Evolutionary conservation across 1,284 basidiomycete genomes (phyloP).

Genomic region (Apiotrichum laibachii): DNA sequence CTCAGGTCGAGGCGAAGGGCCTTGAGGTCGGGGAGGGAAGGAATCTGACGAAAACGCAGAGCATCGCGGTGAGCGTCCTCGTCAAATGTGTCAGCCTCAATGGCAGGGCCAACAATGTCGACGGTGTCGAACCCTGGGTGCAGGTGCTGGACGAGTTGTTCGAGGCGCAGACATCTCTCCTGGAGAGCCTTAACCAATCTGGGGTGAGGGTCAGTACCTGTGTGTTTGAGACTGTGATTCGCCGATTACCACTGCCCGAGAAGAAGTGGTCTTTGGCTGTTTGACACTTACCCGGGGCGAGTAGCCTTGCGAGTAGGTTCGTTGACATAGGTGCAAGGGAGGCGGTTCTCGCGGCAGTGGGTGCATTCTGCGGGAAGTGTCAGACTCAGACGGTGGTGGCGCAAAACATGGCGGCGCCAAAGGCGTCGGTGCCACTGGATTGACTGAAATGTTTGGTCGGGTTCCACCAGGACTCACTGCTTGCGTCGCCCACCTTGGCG

Average conservation of each 20-base stretch:
- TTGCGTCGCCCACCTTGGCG: constrained; percentile 21
- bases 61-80: constrained; percentile 29
- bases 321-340: constrained; percentile 69
- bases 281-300: constrained; percentile 67
- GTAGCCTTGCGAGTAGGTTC: constrained; percentile 77
- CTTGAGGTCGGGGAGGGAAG: constrained; percentile 35
- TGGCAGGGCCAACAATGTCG: constrained; percentile 63
- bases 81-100: constrained; percentile 70
- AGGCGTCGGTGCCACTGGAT: not conserved
- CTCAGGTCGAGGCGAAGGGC: not conserved
- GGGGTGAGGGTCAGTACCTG: not conserved
- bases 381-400: not conserved
- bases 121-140: constrained; percentile 66
- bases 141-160: constrained; percentile 64
- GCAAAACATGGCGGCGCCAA: not conserved
- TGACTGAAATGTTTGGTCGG: not conserved
- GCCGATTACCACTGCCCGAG: too few relatives aligned
- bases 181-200: constrained; percentile 66
- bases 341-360: constrained; percentile 68
- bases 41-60: constrained; percentile 31
- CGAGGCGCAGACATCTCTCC: constrained; percentile 65
- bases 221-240: too few relatives aligned
- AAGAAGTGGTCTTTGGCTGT: not conserved
- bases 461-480: constrained; percentile 30
- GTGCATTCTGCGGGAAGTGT: constrained; percentile 57